Conservation (phyloP, 345 rosid species). For the Cochlearia excelsa region DNA sequence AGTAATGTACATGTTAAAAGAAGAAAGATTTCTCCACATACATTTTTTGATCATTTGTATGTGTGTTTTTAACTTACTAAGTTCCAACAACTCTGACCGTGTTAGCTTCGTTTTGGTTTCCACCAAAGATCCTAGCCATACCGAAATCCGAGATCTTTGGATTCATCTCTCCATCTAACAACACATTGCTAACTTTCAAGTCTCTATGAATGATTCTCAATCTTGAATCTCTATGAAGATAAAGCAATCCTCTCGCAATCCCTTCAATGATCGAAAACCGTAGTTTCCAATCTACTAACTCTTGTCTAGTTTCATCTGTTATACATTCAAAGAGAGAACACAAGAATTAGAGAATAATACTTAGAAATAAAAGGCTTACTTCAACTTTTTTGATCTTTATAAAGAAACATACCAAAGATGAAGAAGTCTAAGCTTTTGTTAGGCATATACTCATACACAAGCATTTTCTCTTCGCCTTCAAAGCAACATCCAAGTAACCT, state of each 20-base stretch:
- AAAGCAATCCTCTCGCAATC: constrained; percentile 72
- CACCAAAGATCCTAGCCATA: constrained; percentile 61
- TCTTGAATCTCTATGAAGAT: constrained; percentile 52
- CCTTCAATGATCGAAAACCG: constrained; percentile 64
- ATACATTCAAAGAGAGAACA: constrained; percentile 1
- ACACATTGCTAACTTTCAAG: constrained; percentile 53
- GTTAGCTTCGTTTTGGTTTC: constrained; percentile 52
- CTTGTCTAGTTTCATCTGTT: constrained; percentile 47
- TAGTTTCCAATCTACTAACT: constrained; percentile 47
- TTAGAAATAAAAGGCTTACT: not conserved
- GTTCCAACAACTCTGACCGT: constrained; percentile 64
- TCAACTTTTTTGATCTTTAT: not conserved
- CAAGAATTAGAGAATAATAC: constrained; percentile 2
- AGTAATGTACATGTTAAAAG: too few relatives aligned
- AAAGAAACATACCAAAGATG: constrained; percentile 49
- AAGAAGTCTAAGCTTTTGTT: constrained; percentile 62
- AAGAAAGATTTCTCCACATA: too few relatives aligned
- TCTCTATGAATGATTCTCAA: too few relatives aligned
- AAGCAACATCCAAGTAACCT: constrained; percentile 65
- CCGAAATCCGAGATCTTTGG: constrained; percentile 80
- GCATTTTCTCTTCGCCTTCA: constrained; percentile 60
- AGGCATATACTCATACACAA: constrained; percentile 66
- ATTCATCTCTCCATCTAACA: constrained; percentile 69
- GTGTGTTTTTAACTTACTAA: constrained; percentile 40
- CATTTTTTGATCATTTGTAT: too few relatives aligned